Evolutionary conservation across 176 grass and related monocot genomes (phyloP), one percentile per base, ranked within the genome.

Genomic region (Oryza coarctata): DNA sequence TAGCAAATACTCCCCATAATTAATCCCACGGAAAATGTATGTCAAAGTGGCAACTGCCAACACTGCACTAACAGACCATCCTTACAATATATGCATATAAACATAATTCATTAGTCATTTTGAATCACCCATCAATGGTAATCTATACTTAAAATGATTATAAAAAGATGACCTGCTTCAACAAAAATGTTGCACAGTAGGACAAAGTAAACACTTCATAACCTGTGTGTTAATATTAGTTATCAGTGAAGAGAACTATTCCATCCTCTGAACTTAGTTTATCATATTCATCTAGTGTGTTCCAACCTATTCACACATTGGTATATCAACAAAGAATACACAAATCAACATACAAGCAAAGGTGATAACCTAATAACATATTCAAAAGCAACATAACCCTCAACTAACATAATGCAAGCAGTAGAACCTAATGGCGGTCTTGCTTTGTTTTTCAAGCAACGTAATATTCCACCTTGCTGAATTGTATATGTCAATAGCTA

Each of bases 81-180:
- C 33, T 63, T 40, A 81, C 26, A 60, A 17, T 32, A 73, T 50
- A 73, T 73, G 71, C 41, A 47, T 49, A 47, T 50, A 44, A 28
- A 11, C 12, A 41, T 70, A 43, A 9, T 22, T 41, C 17, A 70
- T 36, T 41, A 18, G 38, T 27, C 12, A 43, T 43, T 55, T 55
- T n/a, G 1, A 52, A 52, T 52, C 20, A 55, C 50, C n/a, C 7
- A 55, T 60, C 0, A 1, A 60, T 60, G 55, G 55, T 25, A 9
- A 60, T 55, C 1, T 20, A 9, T 57, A n/a, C 55, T 60, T 23
- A 60, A 25, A 23, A 55, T 22, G 18, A 52, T 52, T 55, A 3
- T 32, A 74, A 23, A 30, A n/a, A 23, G 18, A 20, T 52, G 43
- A 1, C 29, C 8, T 33, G 8, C 28, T 57, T 57, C 26, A 74